Base-by-base conservation (phyloP, 1,284 basidiomycete genomes). In the Grifola frondosa region DNA sequence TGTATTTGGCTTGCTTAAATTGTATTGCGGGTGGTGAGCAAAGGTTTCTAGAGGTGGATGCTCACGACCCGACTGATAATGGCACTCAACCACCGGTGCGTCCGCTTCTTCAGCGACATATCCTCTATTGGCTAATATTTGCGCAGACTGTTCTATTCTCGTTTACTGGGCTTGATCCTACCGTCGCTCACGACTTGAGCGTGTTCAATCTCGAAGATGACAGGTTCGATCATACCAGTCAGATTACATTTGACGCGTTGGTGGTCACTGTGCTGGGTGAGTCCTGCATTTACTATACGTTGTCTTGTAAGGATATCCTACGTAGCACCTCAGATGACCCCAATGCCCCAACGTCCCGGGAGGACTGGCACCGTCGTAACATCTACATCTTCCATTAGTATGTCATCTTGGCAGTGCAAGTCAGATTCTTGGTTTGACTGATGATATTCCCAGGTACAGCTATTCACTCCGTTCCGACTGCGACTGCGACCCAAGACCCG, bases 171-270 rank as follows among this genome's bases (percentile, higher is more conserved):
- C 38, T 68, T 25, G 59, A 67, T 35, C 58, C 62, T 2, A 50
- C 48, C 5, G 37, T 28, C 5, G 29, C 52, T 15, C 67, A 68
- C 43, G 46, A 52, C 11, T 50, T 69, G 19, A 43, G 40, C 11
- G 61, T 68, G 3, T 50, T 59, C 40, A 68, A 68, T 37, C 45
- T 66, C 22, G 50, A 54, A 16, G 61, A 62, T 41, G 38, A 39
- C 22, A 32, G 40, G 16, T 60, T 58, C 39, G 50, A 50, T 22
- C 46, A 51, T 25, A 45, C 45, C 16, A 62, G 65, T 30, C 44
- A 58, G 40, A 49, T 68, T 31, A 67, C 59, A 6, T 65, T 69
- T 29, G 52, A 59, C 22, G 57, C 58, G 22, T 40, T 68, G 11
- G 40, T 53, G 3, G 49, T 63, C 8, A 52, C 51, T 7, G 40